These are phyloP conservation scores for Protomyces macrosporus DNA, from an alignment of 1,139 yeast species.

Conservation along the genomic window DNA sequence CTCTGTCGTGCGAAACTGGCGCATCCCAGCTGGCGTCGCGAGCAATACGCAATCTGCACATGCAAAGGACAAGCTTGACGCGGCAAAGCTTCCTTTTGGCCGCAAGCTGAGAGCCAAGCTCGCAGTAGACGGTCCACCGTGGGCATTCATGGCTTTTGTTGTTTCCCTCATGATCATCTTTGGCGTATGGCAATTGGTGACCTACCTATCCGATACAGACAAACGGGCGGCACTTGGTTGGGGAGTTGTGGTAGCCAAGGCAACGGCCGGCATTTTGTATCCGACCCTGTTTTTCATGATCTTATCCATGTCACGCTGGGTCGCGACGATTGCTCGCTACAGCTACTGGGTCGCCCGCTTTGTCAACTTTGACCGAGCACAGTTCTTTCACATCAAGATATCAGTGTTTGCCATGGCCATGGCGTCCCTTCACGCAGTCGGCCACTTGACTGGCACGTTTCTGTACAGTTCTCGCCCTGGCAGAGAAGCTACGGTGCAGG, in stretches of 20 bases:
- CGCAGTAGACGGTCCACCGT: conserved; percentile 9
- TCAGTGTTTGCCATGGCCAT: conserved; percentile 4
- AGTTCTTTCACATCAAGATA: conserved; percentile 6
- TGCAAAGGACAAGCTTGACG: conserved; percentile 1
- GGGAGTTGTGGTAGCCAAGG: conserved; percentile 11
- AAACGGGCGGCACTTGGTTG: conserved; percentile 8
- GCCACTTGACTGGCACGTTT: conserved; percentile 11
- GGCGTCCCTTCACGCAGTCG: not conserved
- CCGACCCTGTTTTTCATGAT: conserved; percentile 8
- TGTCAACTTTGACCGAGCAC: conserved; percentile 11
- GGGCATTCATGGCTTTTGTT: conserved; percentile 6
- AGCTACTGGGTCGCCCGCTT: not conserved
- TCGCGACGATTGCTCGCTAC: conserved; percentile 3
- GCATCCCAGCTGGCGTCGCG: not conserved
- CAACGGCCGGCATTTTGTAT: conserved; percentile 10
- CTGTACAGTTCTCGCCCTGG: not conserved
- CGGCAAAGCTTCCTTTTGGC: not conserved
- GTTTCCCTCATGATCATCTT: not conserved
- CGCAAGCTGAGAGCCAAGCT: conserved; percentile 7
- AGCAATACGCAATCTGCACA: not conserved
- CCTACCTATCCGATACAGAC: not conserved
- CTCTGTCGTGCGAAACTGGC: not conserved
- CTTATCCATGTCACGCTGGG: conserved; percentile 4
- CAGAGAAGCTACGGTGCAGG: not conserved
- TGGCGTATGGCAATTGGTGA: conserved; percentile 3